Evolutionary conservation across 2,329 filamentous ascomycete species (phyloP), one percentile per base, ranked within the genome.

Genomic region (Colletotrichum liriopes): DNA sequence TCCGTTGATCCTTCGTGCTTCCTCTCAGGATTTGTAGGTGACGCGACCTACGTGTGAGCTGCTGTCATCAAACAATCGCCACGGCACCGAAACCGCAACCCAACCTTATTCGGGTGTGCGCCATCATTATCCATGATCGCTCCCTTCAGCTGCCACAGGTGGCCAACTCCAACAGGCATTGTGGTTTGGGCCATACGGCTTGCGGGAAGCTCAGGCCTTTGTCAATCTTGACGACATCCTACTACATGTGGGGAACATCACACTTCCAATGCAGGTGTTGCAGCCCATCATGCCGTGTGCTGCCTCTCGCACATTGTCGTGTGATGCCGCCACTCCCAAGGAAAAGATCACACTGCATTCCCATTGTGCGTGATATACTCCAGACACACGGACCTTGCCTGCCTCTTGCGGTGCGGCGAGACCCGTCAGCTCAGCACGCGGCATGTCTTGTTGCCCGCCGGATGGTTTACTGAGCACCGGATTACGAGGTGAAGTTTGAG

Each of bases 131-230:
- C 29, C 37, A 39, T 39, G 5, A n/a, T 37, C 20, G 8, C 29
- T 5, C 43, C 43, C 43, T 11, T 32, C 29, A 37, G 18, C 9
- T 49, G 12, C 12, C 26, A 47, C 2, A 29, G 18, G 45, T 29
- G 45, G 32, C 35, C 23, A 52, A n/a, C 18, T 18, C 14, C 11
- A 39, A 52, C 45, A 16, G 43, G 45, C n/a, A 26, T 32, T 39
- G 49, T 29, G 41, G 26, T 23, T 23, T 18, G 23, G 58, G 23
- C 39, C 51, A 64, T 14, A 43, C 26, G 12, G 41, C 26, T 26
- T 64, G 54, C 54, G 32, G 45, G 54, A 55, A 32, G 62, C 62
- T 59, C 39, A 51, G 55, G 55, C 54, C 39, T 41, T 52, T 32
- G 26, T 7, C 26, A 20, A 32, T 20, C 23, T 52, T 2, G 26